Evolutionary conservation across 139 green algal species (phyloP), one percentile per base, ranked within the genome.

Genomic region (Chlorella sp.): DNA sequence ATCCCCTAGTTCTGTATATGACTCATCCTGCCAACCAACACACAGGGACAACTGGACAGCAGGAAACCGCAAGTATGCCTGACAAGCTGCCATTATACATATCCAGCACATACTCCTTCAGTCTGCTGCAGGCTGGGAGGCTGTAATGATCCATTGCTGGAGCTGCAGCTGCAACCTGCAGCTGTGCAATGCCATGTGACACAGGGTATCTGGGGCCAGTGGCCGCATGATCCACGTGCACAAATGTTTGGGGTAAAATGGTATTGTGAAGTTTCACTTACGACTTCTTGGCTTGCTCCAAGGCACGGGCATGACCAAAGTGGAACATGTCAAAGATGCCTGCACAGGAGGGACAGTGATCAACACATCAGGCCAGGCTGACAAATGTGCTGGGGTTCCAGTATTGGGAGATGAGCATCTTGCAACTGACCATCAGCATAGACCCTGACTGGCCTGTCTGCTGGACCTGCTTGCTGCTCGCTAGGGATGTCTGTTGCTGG

Each of bases 241-340:
- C n/a, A n/a, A n/a, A n/a, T 5, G 27, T 64, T 64, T 5, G 5
- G 22, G 59, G 26, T 29, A 30, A 30, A n/a, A 29, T 27, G 59
- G 22, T 10, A 32, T 5, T 31, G 59, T 27, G 3, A 49, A 24
- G 62, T 42, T 3, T 34, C 17, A 85, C 84, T 82, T 70, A 93
- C 88, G 90, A 71, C 62, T 94, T 91, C 74, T 97, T 97, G 4
- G 92, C 92, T 74, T 97, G 92, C 81, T 97, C 92, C 62, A 97
- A 74, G 1, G 92, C 89, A n/a, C 84, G 72, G 0, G 92, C 92
- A 60, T 97, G 92, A 0, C 92, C 92, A 79, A 96, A 17, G 42
- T 55, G 42, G 42, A 55, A 55, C 42, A 55, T 55, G 17, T 55
- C 42, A n/a, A n/a, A n/a, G n/a, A n/a, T n/a, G n/a, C n/a, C n/a